A percentile compares a stretch with the other conserved stretches of the same genome.
phyloP scores from a whole-genome alignment of 2,329 filamentous ascomycete species.

The Penicillium sp. region DNA sequence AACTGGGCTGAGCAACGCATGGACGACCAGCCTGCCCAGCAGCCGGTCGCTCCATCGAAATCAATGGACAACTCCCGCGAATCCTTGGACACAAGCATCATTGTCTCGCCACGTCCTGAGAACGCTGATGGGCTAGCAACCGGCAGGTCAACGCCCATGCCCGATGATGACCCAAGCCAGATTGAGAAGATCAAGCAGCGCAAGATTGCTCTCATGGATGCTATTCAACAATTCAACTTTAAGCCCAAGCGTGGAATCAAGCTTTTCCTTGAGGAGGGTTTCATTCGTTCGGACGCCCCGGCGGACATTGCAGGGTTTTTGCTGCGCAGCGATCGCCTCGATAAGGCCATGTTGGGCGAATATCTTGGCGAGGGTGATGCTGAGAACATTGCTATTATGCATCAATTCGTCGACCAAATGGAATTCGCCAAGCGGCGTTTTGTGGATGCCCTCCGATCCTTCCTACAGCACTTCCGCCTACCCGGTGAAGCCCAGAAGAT shows the following conservation, averaged over 20 bases:
- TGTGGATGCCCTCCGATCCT: conserved; percentile 85
- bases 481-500: conserved; percentile 98
- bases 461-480: conserved; percentile 89
- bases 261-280: conserved; percentile 74
- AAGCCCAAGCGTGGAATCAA: conserved; percentile 95
- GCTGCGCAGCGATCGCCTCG: conserved; percentile 73
- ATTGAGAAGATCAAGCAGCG: conserved; percentile 92
- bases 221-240: conserved; percentile 90
- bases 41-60: conserved; percentile 41
- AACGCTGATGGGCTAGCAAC: conserved; percentile 46
- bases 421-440: conserved; percentile 89
- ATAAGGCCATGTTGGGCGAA: conserved; percentile 91
- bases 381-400: conserved; percentile 95
- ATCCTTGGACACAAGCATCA: conserved; percentile 67
- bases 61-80: conserved; percentile 63
- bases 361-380: conserved; percentile 91
- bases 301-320: conserved; percentile 83
- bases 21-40: conserved; percentile 54
- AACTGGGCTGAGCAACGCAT: conserved; percentile 80
- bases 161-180: conserved; percentile 87
- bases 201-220: conserved; percentile 88
- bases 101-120: conserved; percentile 60
- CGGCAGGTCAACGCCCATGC: conserved; percentile 62
- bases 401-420: conserved; percentile 94
- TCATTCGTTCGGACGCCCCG: conserved; percentile 75